Evolutionary conservation across 1,284 basidiomycete species (phyloP), one percentile per base, ranked within the genome.

Genomic region (Cutaneotrichosporon spelunceum): DNA sequence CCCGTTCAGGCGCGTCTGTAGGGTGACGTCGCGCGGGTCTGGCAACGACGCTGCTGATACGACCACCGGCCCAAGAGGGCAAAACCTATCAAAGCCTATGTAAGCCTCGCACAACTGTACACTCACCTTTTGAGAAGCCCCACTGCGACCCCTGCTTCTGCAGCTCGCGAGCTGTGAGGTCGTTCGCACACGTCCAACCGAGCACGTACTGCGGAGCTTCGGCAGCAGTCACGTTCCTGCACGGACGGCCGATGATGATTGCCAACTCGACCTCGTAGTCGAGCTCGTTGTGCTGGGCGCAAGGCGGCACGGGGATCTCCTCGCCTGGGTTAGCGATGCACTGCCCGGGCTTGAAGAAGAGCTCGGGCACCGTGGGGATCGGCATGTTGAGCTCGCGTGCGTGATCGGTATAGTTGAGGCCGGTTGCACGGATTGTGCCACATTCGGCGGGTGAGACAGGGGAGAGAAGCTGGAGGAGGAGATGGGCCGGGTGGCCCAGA

Each of bases 211-310:
- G 85, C 55, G 92, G 79, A 0, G 91, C 91, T 4, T 92, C 84
- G 0, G 81, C 83, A 68, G 88, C 87, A 0, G 83, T 82, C 9
- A 93, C 90, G 70, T 94, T 80, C 79, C 88, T 89, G 53, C 88
- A 88, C 0, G 85, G 74, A 70, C 88, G 89, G 21, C 90, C 90
- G 50, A 95, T 90, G 61, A 95, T 87, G 65, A 94, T 84, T 39
- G 86, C 88, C 4, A 95, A 81, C 71, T 95, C 92, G 57, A 90
- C 89, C 72, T 95, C 92, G 70, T 91, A 94, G 77, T 95, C 92
- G 0, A 90, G 84, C 50, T 87, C 81, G 2, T 85, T 82, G 14
- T 88, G 88, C 71, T 89, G 87, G 1, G 86, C 86, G 34, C 82
- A 84, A 34, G 78, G 83, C 0, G 90, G 90, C 48, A 93, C 84